phyloP scores from a whole-genome alignment of 1,284 basidiomycete genomes.

The Exsudoporus floridanus region DNA sequence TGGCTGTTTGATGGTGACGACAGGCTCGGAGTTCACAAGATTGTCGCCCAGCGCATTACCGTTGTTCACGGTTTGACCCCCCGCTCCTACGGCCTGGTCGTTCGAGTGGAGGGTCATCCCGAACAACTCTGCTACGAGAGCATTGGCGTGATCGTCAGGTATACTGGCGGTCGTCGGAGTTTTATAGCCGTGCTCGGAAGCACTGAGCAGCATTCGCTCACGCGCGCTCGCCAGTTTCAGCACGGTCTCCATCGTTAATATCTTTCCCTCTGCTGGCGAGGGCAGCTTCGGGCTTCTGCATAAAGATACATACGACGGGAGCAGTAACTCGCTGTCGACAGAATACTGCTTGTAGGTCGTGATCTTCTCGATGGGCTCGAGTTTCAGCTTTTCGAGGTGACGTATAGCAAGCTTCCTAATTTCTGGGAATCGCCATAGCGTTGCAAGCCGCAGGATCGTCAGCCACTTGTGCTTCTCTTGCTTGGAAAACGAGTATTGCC shows the following conservation, averaged over 20 bases:
- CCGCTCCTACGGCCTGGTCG: constrained; percentile 1
- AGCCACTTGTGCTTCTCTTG: constrained; percentile 53
- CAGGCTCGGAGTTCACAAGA: fast-evolving
- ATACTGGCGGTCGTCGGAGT: constrained; percentile 41
- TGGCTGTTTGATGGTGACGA: constrained; percentile 1
- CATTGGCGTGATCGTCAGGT: constrained; percentile 36
- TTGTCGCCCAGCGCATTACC: background rate
- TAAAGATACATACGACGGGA: constrained; percentile 56
- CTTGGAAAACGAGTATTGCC: constrained; percentile 16
- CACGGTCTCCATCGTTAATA: constrained; percentile 58
- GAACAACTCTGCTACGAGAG: constrained; percentile 36
- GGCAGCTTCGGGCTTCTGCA: constrained; percentile 56
- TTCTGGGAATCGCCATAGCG: constrained; percentile 58
- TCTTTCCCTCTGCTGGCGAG: constrained; percentile 53
- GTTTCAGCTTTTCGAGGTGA: constrained; percentile 58
- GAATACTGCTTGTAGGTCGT: constrained; percentile 48
- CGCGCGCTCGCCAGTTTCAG: constrained; percentile 58
- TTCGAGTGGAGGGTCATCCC: constrained; percentile 17
- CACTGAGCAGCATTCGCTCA: constrained; percentile 49
- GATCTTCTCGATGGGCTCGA: constrained; percentile 62
- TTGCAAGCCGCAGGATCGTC: constrained; percentile 55
- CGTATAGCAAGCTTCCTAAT: constrained; percentile 58
- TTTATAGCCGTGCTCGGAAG: constrained; percentile 40
- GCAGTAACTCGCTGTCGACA: constrained; percentile 52
- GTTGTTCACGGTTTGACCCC: constrained; percentile 10